Conservation (phyloP, 2,329 filamentous ascomycete species). For the Fusarium scirpi region DNA sequence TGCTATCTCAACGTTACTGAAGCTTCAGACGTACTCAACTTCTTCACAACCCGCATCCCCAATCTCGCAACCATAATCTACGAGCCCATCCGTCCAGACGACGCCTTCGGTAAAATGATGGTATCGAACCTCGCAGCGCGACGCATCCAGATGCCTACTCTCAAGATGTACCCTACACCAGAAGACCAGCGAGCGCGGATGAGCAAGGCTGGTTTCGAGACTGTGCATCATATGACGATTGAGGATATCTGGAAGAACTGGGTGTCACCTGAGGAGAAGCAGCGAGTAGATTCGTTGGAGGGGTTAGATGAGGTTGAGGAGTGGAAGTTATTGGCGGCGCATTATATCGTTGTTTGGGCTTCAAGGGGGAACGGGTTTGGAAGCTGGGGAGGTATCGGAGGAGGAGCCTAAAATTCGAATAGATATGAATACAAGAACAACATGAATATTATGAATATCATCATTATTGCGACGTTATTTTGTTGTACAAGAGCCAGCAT, state of each 20-base stretch:
- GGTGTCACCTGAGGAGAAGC: constrained; percentile 78
- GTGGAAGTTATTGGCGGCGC: constrained; percentile 85
- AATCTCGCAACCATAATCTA: constrained; percentile 78
- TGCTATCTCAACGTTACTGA: constrained; percentile 81
- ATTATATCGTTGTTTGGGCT: constrained; percentile 93
- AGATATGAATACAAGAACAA: background rate
- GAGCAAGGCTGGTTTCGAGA: constrained; percentile 71
- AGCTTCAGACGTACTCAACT: constrained; percentile 72
- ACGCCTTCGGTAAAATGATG: constrained; percentile 93
- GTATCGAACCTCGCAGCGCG: constrained; percentile 86
- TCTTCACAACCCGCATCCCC: constrained; percentile 68
- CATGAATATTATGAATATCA: too few relatives aligned
- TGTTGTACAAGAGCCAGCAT: background rate
- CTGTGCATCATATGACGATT: constrained; percentile 58
- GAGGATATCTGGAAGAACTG: constrained; percentile 79
- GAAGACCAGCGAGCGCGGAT: constrained; percentile 77
- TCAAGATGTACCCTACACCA: constrained; percentile 77
- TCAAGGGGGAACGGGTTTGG: constrained; percentile 64
- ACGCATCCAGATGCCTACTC: constrained; percentile 85
- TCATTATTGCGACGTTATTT: background rate
- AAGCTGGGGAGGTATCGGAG: constrained; percentile 32
- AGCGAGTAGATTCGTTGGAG: constrained; percentile 81
- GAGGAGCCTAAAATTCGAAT: constrained; percentile 6
- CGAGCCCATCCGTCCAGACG: constrained; percentile 86
- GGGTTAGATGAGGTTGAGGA: constrained; percentile 96